Evolutionary conservation across 2,329 filamentous ascomycete species (phyloP), one percentile per base, ranked within the genome.

Genomic region (Colletotrichum tropicicola): DNA sequence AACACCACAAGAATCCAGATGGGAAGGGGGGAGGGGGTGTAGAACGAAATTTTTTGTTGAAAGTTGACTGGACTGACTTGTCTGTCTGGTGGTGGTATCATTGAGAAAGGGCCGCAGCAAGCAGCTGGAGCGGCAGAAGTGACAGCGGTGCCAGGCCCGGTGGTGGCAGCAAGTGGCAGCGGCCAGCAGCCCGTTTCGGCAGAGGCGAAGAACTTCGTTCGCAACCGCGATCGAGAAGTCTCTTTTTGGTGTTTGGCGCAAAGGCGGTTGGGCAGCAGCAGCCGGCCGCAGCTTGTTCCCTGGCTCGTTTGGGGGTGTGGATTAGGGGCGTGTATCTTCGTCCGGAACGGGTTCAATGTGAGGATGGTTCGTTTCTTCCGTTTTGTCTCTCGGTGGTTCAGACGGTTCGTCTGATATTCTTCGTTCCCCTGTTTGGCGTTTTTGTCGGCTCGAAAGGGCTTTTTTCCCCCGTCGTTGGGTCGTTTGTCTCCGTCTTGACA

Each of bases 151-250:
- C 12, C 19, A 45, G 21, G 28, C 35, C 28, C 23, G 54, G 54
- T 30, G 54, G 28, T 41, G 54, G 58, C 57, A 61, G 28, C 35
- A 19, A 55, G 62, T 52, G 62, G 37, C 49, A 64, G 41, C 43
- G 35, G 25, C 32, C 51, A 51, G 32, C 48, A 65, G 37, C 45
- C 57, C 44, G 57, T 45, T 65, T 39, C 57, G 49, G 57, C 49
- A 56, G 51, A 56, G 47, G 58, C 35, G 45, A 54, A 59, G 41
- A 51, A 19, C 51, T 39, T 65, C 49, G 62, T 65, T 65, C 62
- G 62, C 62, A 62, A 51, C 28, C 39, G 62, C 62, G 62, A 65
- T 65, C 51, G 44, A 65, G 62, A 65, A 61, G 62, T 65, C 62
- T 65, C 51, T 65, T 48, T 56, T 37, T 64, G 41, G 48, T 64